Evolutionary conservation across 2,329 filamentous ascomycete genomes (phyloP).

Genomic region (Neonectria neomacrospora): DNA sequence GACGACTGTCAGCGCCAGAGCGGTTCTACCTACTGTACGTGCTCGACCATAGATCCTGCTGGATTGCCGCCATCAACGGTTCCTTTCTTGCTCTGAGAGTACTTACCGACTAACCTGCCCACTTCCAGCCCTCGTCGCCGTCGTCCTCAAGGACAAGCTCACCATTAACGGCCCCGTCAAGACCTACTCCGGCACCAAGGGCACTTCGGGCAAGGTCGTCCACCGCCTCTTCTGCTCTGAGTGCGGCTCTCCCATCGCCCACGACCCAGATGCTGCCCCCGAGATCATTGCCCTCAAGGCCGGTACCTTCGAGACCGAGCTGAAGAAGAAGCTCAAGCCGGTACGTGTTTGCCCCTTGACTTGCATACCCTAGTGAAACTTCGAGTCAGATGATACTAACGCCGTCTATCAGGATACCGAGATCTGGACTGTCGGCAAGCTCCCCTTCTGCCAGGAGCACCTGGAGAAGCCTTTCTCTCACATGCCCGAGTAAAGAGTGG

Average conservation of each 20-base stretch:
- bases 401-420: slow-evolving; percentile 66
- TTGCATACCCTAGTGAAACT: not conserved
- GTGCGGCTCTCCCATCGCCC: slow-evolving; percentile 76
- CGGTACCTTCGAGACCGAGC: slow-evolving; percentile 69
- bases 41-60: not conserved
- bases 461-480: slow-evolving; percentile 71
- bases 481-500: slow-evolving; percentile 66
- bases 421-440: slow-evolving; percentile 76
- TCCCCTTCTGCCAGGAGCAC: slow-evolving; percentile 75
- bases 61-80: not conserved
- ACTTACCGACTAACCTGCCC: slow-evolving; percentile 14
- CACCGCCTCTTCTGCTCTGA: slow-evolving; percentile 77
- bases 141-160: slow-evolving; percentile 74
- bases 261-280: slow-evolving; percentile 76
- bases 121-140: slow-evolving; percentile 68
- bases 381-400: slow-evolving; percentile 23
- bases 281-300: slow-evolving; percentile 77
- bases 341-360: slow-evolving; percentile 50
- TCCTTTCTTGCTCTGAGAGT: not conserved
- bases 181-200: slow-evolving; percentile 67
- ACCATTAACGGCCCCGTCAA: slow-evolving; percentile 72
- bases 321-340: slow-evolving; percentile 76
- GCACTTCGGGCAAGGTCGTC: slow-evolving; percentile 70
- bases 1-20: slow-evolving; percentile 78
- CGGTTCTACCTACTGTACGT: slow-evolving; percentile 74